A percentile compares a stretch with the other conserved stretches of the same genome.
phyloP scores from a whole-genome alignment of 768 basidiomycete genomes.

The Podaxis mareebaensis region DNA sequence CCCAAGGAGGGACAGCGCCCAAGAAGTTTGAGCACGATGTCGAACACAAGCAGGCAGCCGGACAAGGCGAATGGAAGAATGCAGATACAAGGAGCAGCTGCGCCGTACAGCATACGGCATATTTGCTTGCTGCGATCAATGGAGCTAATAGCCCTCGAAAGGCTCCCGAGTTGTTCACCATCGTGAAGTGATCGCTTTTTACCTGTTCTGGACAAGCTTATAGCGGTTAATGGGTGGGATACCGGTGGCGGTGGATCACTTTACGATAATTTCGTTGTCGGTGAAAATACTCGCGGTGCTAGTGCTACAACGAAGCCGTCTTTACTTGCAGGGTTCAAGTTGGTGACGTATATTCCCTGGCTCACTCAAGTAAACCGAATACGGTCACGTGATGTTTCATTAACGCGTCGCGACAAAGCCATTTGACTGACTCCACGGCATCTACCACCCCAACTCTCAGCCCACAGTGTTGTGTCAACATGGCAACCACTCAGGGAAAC shows the following conservation, averaged over 20 bases:
- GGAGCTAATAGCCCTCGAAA: background rate
- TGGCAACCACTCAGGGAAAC: background rate
- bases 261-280: background rate
- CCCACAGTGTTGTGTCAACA: background rate
- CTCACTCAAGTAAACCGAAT: background rate
- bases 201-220: background rate
- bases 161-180: background rate
- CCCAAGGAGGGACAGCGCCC: background rate
- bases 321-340: background rate
- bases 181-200: background rate
- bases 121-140: background rate
- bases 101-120: background rate
- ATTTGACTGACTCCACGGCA: background rate
- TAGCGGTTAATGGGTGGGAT: background rate
- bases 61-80: background rate
- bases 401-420: background rate
- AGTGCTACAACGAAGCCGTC: background rate
- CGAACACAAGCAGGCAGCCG: background rate
- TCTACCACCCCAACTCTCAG: background rate
- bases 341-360: too few species aligned
- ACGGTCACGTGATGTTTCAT: background rate
- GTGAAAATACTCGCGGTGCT: background rate
- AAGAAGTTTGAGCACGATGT: background rate
- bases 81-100: background rate
- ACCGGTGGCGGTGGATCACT: background rate